Evolutionary conservation across 345 rosid species (phyloP), one percentile per base, ranked within the genome.

Genomic region (Aquilaria malaccensis): DNA sequence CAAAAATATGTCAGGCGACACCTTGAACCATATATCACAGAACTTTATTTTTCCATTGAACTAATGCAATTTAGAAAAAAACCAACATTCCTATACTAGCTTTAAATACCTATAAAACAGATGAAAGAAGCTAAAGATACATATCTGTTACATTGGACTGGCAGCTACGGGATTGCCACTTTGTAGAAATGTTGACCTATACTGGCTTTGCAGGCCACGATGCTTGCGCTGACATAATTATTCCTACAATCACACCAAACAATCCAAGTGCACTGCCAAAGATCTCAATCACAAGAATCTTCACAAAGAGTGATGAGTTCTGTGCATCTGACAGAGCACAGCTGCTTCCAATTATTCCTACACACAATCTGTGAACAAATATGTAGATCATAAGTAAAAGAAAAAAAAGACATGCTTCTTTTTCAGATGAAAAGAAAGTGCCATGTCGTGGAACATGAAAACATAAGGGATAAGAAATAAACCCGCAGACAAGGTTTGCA

Each of bases 221-320:
- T 47, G 99, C 99, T 85, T 94, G 99, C 67, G 99, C 92, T 57
- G 99, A 94, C 99, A 94, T 94, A 55, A 94, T 94, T 59, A 94
- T 90, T 63, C 99, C 95, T n/a, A 94, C 95, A 58, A 94, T 95
- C 75, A 95, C 97, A 67, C 96, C 99, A 58, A 95, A 95, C 83
- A 95, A 74, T 46, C 99, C 99, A 7, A 94, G 88, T 0, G 99
- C 99, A 73, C 99, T 94, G 49, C 99, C 99, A 51, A 95, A 91
- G 69, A 95, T 95, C 78, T 95, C 97, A 31, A 91, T 95, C 79
- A 91, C 99, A 61, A 95, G 93, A 75, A 95, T 91, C 85, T 95
- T 95, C 65, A 95, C 99, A 70, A 91, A 95, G 30, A 95, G 93
- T 0, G 94, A 77, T 13, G 97, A 95, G 80, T 95, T 95, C 64